Percentiles rank a stretch among this genome's conserved stretches.
Evolutionary conservation across 2,329 filamentous ascomycete species (phyloP).

Genomic region (Domatiomyces globalis): DNA sequence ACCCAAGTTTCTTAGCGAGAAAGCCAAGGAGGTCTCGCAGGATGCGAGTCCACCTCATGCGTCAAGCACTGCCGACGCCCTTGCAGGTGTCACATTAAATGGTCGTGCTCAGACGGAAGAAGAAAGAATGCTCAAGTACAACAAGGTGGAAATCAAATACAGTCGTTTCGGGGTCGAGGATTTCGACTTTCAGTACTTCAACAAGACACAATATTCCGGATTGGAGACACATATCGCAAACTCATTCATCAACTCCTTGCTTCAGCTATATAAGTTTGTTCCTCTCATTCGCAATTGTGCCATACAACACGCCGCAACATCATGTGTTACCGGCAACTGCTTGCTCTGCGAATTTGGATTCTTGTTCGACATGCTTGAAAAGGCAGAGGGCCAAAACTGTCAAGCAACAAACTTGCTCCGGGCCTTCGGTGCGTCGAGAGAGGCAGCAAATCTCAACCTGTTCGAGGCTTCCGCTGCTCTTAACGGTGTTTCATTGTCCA

Average conservation of each 20-base stretch:
- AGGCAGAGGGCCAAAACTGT: constrained; percentile 83
- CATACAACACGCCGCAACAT: constrained; percentile 72
- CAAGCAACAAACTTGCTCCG: constrained; percentile 92
- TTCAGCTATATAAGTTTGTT: constrained; percentile 85
- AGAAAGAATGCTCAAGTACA: constrained; percentile 78
- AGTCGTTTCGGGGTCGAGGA: constrained; percentile 99
- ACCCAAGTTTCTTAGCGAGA: constrained; percentile 91
- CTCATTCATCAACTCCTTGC: constrained; percentile 82
- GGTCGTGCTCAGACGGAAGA: constrained; percentile 49
- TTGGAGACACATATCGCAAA: constrained; percentile 94
- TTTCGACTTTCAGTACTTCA: constrained; percentile 98
- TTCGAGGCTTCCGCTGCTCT: constrained; percentile 60
- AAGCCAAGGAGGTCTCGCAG: constrained; percentile 51
- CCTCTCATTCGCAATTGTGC: constrained; percentile 77
- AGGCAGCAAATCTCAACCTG: constrained; percentile 62
- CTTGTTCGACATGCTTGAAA: constrained; percentile 94
- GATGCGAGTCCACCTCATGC: constrained; percentile 21
- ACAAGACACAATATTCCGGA: constrained; percentile 80
- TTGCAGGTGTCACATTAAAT: constrained; percentile 57
- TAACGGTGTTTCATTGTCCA: constrained; percentile 56
- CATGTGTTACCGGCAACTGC: constrained; percentile 70
- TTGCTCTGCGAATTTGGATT: constrained; percentile 90
- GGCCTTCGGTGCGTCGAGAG: constrained; percentile 68
- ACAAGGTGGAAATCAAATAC: constrained; percentile 94
- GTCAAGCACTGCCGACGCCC: constrained; percentile 40